Conservation (phyloP, 768 basidiomycete species). For the Holtermanniella nyarrowii region DNA sequence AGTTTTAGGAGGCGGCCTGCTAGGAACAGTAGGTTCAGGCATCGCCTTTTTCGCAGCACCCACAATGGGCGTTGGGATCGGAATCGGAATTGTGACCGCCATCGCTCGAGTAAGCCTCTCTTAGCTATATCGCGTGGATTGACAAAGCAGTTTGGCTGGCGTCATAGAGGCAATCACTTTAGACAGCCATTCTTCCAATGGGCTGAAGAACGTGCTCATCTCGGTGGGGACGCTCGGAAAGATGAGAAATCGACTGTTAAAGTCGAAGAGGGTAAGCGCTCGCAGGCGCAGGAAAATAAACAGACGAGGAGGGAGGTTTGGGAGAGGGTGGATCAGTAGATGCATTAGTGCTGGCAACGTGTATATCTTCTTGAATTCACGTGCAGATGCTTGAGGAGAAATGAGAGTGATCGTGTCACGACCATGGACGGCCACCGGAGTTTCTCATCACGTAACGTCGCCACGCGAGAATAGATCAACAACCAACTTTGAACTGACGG, state of each 20-base stretch:
- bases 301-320: too few relatives aligned
- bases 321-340: too few relatives aligned
- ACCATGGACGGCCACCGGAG: too few relatives aligned
- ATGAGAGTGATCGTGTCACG: too few relatives aligned
- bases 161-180: conserved; percentile 32
- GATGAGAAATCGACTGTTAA: conserved; percentile 26
- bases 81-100: conserved; percentile 25
- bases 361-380: too few relatives aligned
- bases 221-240: conserved; percentile 21
- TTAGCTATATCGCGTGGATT: background rate
- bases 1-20: conserved; percentile 16
- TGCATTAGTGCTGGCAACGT: too few relatives aligned
- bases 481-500: too few relatives aligned
- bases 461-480: too few relatives aligned
- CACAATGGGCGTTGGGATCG: conserved; percentile 22
- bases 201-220: conserved; percentile 22
- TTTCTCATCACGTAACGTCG: too few relatives aligned
- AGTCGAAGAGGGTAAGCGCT: conserved; percentile 3
- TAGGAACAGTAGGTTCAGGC: conserved; percentile 29
- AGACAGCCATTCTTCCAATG: conserved; percentile 17
- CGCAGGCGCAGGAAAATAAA: too few relatives aligned
- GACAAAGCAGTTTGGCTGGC: conserved; percentile 26
- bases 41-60: conserved; percentile 35
- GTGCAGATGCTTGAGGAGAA: too few relatives aligned
- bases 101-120: conserved; percentile 20